Conservation (phyloP, 2,329 filamentous ascomycete species). For the Verticillium zaregamsianum region DNA sequence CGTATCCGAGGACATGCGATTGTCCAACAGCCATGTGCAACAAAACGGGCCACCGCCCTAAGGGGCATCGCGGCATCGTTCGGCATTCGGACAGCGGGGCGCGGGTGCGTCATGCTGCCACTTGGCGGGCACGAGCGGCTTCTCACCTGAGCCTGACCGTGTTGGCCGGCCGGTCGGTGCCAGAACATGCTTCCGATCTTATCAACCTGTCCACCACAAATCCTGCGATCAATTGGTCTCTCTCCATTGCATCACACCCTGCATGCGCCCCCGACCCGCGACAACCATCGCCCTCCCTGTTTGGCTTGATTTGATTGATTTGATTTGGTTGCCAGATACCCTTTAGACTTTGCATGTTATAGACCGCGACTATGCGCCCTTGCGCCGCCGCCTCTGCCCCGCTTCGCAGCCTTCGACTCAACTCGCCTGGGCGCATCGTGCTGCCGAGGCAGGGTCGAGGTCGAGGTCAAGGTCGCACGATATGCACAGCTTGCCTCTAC, state of each 20-base stretch:
- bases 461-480: neutral
- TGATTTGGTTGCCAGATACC: neutral
- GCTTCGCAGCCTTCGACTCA: conserved; percentile 2
- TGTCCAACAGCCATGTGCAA: too few relatives aligned
- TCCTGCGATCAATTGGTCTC: neutral
- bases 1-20: too few relatives aligned
- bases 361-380: conserved; percentile 4
- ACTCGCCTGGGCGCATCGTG: neutral
- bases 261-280: neutral
- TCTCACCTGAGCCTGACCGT: neutral
- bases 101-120: neutral
- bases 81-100: conserved; percentile 1
- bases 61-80: neutral
- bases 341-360: neutral
- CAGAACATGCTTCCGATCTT: conserved; percentile 1
- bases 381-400: conserved; percentile 3
- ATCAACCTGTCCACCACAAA: neutral
- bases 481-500: conserved; percentile 1
- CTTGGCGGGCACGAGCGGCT: neutral
- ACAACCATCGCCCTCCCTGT: neutral
- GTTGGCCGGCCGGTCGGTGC: neutral
- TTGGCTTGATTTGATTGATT: neutral
- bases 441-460: neutral
- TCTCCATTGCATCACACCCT: neutral
- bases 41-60: neutral